Evolutionary conservation across 768 basidiomycete species (phyloP), one percentile per base, ranked within the genome.

Genomic region (Lyophyllum semitale): DNA sequence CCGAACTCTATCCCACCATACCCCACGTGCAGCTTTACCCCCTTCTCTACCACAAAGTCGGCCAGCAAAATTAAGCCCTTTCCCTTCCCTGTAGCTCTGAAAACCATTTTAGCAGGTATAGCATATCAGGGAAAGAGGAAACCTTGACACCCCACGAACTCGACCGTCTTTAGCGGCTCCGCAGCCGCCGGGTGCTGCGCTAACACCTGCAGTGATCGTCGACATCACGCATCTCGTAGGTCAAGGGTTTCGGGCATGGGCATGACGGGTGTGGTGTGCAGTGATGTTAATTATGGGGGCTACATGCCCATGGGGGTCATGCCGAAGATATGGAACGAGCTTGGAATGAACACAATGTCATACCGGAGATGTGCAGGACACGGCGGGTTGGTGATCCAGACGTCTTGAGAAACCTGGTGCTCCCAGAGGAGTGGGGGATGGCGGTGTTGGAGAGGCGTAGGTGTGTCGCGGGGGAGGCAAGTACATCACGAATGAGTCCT

Each of bases 391-490:
- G 67, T 37, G 4, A 73, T 20, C 27, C 71, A 66, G 2, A 55
- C 26, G 73, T 59, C 46, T 73, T 74, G 0, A 74, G 73, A 32
- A 69, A 67, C 1, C 73, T 71, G 0, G 74, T 73, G 45, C 75
- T 75, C 4, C 74, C 74, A 0, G 76, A 75, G 0, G 76, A 77
- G 51, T 76, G 72, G 5, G 47, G 51, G 43, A 72, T 75, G 46
- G 65, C 41, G 7, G 58, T 27, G 38, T 64, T 55, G 53, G 55
- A 18, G 27, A 26, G 22, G 2, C 41, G 41, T 2, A 58, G 60
- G 26, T 48, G 59, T 26, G 41, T n/a, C 13, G 17, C 13, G 8
- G 56, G 26, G 29, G 13, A 6, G 17, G 57, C n/a, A n/a, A 60
- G 33, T 63, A 63, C 2, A 1, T 9, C 25, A 57, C 29, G 27